Evolutionary conservation across 2,329 filamentous ascomycete species (phyloP), one percentile per base, ranked within the genome.

Genomic region (Phialophora verrucosa): DNA sequence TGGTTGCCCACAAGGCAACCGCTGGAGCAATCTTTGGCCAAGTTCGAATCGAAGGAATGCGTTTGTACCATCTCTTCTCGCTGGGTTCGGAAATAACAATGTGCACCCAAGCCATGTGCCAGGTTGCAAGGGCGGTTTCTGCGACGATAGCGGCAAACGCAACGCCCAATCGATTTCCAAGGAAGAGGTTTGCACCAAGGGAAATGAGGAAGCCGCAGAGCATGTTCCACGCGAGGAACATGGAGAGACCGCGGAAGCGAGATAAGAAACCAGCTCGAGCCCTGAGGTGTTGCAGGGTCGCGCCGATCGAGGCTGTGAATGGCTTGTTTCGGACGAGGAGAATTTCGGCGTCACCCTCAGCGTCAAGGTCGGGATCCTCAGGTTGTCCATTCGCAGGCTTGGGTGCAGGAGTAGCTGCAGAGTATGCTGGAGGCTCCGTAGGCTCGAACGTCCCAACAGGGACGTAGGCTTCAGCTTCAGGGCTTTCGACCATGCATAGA

Each of bases 91-190:
- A 89, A 75, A 97, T 93, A 76, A 96, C 87, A 73, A 91, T 89
- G 77, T 97, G 92, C 3, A 93, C 91, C 92, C 93, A 97, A 61
- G 87, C 85, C 71, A 93, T 86, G 76, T 87, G 85, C 66, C 94
- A 78, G 74, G 90, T 90, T 44, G 90, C 85, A 35, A 91, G 81
- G 23, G 85, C 77, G 25, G 94, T 77, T 59, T 85, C 83, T 29
- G 87, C 82, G 50, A 90, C 64, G 58, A 89, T 83, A 61, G 83
- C 83, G 62, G 82, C 81, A 62, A 91, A 47, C 29, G 80, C 75
- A 73, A 79, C 70, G 70, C 79, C 74, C 62, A 88, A 70, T 59
- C 81, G 74, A 64, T 81, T 77, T 65, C 83, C 78, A 4, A 51
- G 59, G 23, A 86, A 74, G 47, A 81, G 70, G 38, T 74, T 73